phyloP scores from a whole-genome alignment of 305 asterid species.

The Fraxinus ornus region DNA sequence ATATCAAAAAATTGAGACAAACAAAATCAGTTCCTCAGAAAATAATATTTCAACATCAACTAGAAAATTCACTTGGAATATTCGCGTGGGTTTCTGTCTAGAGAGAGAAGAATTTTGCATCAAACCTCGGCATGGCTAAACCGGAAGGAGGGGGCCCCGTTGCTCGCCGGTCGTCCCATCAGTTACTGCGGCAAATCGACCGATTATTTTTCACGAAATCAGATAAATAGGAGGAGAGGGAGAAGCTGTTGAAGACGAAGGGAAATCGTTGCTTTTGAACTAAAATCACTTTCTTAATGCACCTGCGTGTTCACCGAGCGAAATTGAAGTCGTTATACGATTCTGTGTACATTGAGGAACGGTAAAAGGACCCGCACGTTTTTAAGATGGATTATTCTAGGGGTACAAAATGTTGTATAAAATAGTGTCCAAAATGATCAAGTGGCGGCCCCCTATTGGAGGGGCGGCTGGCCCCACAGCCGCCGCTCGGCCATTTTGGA shows the following conservation, averaged over 20 bases:
- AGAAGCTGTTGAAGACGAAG: background rate
- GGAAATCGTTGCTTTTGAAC: background rate
- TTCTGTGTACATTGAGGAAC: background rate
- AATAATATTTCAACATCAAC: background rate
- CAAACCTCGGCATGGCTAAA: conserved; percentile 78
- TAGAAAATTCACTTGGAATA: background rate
- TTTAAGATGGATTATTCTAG: too few species aligned
- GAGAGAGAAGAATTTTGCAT: conserved; percentile 4
- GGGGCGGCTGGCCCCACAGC: too few species aligned
- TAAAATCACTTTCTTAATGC: background rate
- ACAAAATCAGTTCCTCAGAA: background rate
- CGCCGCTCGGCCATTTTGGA: too few species aligned
- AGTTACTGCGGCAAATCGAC: conserved; percentile 20
- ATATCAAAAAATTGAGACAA: background rate
- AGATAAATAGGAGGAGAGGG: background rate
- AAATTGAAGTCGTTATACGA: background rate
- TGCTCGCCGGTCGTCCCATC: conserved; percentile 95
- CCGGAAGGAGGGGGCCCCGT: conserved; percentile 93
- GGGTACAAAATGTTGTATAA: too few species aligned
- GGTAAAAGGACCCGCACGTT: background rate
- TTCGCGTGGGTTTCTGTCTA: background rate
- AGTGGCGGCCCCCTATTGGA: too few species aligned
- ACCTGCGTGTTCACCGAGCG: background rate
- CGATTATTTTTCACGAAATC: background rate
- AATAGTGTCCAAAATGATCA: too few species aligned